A percentile compares a stretch with the other conserved stretches of the same genome.
Evolutionary conservation across 805 yeast species (phyloP).

Genomic region (Yarrowia sp.): DNA sequence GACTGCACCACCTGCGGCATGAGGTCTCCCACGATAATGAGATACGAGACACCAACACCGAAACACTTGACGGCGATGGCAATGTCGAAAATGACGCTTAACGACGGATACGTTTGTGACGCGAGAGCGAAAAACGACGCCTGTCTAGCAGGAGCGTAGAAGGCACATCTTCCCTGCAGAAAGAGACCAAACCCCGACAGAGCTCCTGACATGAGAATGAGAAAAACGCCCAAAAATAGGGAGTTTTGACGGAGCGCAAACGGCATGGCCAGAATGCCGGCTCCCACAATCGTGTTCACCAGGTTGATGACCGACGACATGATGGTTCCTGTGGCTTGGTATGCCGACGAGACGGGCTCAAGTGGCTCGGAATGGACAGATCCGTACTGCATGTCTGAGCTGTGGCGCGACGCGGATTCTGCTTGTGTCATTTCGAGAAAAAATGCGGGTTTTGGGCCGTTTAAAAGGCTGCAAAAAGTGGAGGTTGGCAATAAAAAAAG

Average conservation of each 20-base stretch:
- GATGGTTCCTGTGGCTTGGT: constrained; percentile 40
- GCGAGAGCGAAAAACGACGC: constrained; percentile 71
- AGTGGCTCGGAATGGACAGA: not conserved
- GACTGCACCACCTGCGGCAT: constrained; percentile 52
- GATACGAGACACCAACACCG: constrained; percentile 73
- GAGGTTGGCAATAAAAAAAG: too few relatives aligned
- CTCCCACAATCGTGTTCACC: constrained; percentile 71
- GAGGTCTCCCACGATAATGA: constrained; percentile 70
- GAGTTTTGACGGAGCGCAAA: constrained; percentile 66
- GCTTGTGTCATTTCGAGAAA: not conserved
- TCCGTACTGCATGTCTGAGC: constrained; percentile 6
- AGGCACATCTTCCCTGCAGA: constrained; percentile 57
- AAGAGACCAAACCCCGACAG: constrained; percentile 66
- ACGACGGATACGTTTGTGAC: constrained; percentile 62
- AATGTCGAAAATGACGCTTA: constrained; percentile 63
- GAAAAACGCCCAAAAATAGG: constrained; percentile 50
- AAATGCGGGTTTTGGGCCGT: too few relatives aligned
- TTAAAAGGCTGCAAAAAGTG: not conserved
- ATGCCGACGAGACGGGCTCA: not conserved
- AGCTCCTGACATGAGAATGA: constrained; percentile 56
- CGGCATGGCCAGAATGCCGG: constrained; percentile 76
- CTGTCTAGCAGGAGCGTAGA: constrained; percentile 52
- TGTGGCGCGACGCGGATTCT: not conserved
- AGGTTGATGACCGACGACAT: constrained; percentile 59
- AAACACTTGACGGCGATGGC: constrained; percentile 77